Evolutionary conservation across 805 yeast genomes (phyloP).

Genomic region (Osmozyma mogii): DNA sequence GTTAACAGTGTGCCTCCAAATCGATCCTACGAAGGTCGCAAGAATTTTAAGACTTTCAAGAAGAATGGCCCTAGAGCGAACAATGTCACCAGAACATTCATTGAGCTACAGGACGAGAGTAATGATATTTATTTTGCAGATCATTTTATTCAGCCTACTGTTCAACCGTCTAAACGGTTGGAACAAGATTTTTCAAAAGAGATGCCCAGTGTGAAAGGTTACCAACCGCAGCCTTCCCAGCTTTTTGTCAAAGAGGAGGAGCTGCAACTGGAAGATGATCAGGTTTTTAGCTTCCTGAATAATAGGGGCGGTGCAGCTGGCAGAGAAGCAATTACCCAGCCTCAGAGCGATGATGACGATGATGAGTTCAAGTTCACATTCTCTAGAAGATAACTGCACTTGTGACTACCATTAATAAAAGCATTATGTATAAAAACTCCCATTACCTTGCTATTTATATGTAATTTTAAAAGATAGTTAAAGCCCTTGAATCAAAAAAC

Average conservation of each 20-base stretch:
- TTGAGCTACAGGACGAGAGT: slow-evolving; percentile 8
- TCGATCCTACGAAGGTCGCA: slow-evolving; percentile 7
- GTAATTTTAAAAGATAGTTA: not conserved
- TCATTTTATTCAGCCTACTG: not conserved
- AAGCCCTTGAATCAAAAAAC: not conserved
- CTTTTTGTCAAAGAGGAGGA: slow-evolving; percentile 9
- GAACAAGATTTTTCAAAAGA: slow-evolving; percentile 8
- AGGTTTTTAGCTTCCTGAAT: slow-evolving; percentile 5
- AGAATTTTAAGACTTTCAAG: slow-evolving; percentile 10
- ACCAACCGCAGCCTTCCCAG: slow-evolving; percentile 9
- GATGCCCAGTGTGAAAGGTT: slow-evolving; percentile 11
- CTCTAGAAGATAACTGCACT: slow-evolving; percentile 4
- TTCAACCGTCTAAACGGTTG: not conserved
- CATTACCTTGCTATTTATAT: not conserved
- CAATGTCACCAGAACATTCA: slow-evolving; percentile 9
- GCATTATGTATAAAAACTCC: not conserved
- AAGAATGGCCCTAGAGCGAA: slow-evolving; percentile 5
- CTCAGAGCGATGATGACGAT: slow-evolving; percentile 5
- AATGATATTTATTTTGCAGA: slow-evolving; percentile 5
- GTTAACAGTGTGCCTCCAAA: not conserved
- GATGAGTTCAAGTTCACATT: slow-evolving; percentile 9
- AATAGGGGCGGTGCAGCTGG: not conserved
- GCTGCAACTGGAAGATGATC: slow-evolving; percentile 1
- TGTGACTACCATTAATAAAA: not conserved
- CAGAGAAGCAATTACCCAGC: not conserved